Evolutionary conservation across 2,329 filamentous ascomycete species (phyloP).

Genomic region (Epichloe sp.): DNA sequence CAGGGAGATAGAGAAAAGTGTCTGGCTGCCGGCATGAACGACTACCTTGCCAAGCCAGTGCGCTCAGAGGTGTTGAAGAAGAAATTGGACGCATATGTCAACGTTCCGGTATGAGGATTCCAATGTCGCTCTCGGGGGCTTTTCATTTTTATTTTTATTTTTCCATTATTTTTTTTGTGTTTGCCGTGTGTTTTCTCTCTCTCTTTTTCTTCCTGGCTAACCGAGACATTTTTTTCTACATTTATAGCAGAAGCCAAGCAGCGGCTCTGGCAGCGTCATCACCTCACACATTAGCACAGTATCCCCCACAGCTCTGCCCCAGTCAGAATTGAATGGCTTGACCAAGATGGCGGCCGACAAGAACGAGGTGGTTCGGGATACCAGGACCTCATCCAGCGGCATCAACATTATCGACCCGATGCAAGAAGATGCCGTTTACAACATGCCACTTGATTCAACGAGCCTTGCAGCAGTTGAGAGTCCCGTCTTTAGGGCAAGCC

Average conservation of each 20-base stretch:
- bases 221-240: background rate
- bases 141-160: too few species aligned
- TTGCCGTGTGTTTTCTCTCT: too few species aligned
- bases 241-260: background rate
- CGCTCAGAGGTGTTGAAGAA: slow-evolving; percentile 73
- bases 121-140: background rate
- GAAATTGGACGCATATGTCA: slow-evolving; percentile 54
- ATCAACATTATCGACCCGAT: slow-evolving; percentile 15
- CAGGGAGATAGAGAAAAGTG: slow-evolving; percentile 92
- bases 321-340: background rate
- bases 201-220: background rate
- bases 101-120: slow-evolving; percentile 17
- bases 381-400: slow-evolving; percentile 1
- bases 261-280: background rate
- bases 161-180: too few species aligned
- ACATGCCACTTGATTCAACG: slow-evolving; percentile 17
- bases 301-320: slow-evolving; percentile 10
- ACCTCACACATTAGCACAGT: slow-evolving; percentile 5
- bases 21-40: slow-evolving; percentile 92
- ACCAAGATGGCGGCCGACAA: slow-evolving; percentile 3
- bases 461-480: slow-evolving; percentile 14
- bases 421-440: slow-evolving; percentile 20
- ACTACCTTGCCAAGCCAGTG: slow-evolving; percentile 94
- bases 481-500: slow-evolving; percentile 11
- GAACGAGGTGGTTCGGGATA: background rate